Evolutionary conservation across 2,329 filamentous ascomycete species (phyloP), one percentile per base, ranked within the genome.

Genomic region (Trichoderma sp.): DNA sequence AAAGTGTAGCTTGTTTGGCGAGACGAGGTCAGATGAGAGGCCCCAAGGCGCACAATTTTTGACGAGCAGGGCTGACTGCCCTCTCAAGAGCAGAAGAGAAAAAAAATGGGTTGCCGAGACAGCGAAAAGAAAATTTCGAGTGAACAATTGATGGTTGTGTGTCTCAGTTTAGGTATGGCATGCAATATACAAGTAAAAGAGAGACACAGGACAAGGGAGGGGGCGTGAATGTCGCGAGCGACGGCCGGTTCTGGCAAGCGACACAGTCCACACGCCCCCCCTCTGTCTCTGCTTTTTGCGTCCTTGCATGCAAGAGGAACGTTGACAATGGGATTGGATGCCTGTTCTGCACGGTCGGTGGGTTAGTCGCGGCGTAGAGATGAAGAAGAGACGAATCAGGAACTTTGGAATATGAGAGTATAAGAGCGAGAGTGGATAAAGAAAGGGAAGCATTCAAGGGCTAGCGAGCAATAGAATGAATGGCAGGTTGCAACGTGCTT

Each of bases 221-320:
- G 56, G 66, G 66, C 34, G 66, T 70, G 57, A 36, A 9, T 2
- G n/a, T 47, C 28, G 30, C 24, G 47, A 43, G 36, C 65, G 34
- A 60, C 30, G 66, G n/a, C 66, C 57, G 66, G 66, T 34, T 70
- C 14, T 61, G 66, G 39, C 30, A 70, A 53, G 39, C 28, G 56
- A 43, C 28, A 6, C 53, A 15, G 56, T 24, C 66, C 26, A 26
- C 66, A 61, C 65, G 11, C 65, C 66, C 66, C 56, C 57, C 57
- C 30, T 51, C 26, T 62, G 36, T 70, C 57, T 60, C 39, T 51
- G 53, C 66, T 70, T 32, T 34, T 34, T 58, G 56, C 66, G 66
- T 69, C 66, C 66, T 69, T 61, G 66, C 66, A 61, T 69, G 66
- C 56, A 69, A 34, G 66, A 70, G 66, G 66, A 70, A 70, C 57